Evolutionary conservation across 1,284 basidiomycete genomes (phyloP).

Genomic region (Microbotryum lychnidis-dioicae): DNA sequence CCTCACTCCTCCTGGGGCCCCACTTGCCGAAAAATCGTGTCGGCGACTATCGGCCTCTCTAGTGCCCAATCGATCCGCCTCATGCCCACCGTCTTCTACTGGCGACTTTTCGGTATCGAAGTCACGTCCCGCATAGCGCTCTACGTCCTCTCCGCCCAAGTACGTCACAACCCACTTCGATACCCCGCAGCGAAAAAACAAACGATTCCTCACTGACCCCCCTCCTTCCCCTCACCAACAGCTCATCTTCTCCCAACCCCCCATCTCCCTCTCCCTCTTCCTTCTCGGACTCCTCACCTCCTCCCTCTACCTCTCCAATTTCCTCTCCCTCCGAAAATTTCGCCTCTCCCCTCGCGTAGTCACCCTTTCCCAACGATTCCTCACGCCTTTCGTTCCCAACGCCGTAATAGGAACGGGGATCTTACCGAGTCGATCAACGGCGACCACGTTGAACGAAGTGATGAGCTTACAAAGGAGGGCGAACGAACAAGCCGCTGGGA

Average conservation of each 20-base stretch:
- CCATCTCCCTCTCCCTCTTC: constrained; percentile 55
- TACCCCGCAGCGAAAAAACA: neutral
- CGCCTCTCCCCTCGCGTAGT: constrained; percentile 56
- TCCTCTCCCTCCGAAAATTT: constrained; percentile 63
- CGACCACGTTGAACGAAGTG: constrained; percentile 3
- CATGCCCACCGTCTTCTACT: constrained; percentile 22
- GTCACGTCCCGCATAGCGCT: constrained; percentile 17
- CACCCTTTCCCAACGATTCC: constrained; percentile 48
- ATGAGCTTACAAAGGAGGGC: neutral
- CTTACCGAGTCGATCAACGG: neutral
- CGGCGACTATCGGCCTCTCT: neutral
- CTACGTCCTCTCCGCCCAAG: constrained; percentile 14
- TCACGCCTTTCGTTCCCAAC: constrained; percentile 58
- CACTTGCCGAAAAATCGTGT: neutral
- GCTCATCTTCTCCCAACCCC: constrained; percentile 60
- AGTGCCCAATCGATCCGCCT: constrained; percentile 19
- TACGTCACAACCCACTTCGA: neutral
- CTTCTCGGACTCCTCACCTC: constrained; percentile 60
- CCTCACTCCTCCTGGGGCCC: neutral
- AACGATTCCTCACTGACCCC: neutral
- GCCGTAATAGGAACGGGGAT: neutral
- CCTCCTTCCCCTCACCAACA: constrained; percentile 57
- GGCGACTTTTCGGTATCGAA: constrained; percentile 14
- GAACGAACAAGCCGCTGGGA: neutral
- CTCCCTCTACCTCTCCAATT: constrained; percentile 67